Evolutionary conservation across 345 rosid species (phyloP).

Genomic region (Camelina hispida): DNA sequence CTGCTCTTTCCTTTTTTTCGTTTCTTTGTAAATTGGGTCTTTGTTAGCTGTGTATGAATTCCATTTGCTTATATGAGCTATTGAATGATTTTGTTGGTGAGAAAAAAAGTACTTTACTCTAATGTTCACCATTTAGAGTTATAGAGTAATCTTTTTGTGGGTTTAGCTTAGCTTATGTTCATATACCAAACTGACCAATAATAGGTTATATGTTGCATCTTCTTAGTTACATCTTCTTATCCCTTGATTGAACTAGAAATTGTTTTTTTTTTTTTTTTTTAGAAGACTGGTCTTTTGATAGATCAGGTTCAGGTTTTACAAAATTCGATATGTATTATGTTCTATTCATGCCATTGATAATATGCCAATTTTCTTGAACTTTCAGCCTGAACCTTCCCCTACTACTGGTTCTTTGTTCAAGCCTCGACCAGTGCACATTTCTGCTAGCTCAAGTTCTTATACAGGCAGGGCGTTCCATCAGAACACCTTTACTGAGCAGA

Average conservation of each 20-base stretch:
- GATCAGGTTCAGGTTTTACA: slow-evolving; percentile 18
- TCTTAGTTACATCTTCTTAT: neutral
- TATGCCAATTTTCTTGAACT: slow-evolving; percentile 35
- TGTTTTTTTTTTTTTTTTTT: neutral
- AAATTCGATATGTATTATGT: neutral
- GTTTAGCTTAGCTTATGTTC: slow-evolving; percentile 15
- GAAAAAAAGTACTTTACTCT: slow-evolving; percentile 23
- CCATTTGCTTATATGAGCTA: slow-evolving; percentile 43
- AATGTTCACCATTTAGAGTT: neutral
- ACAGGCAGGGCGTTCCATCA: slow-evolving; percentile 50
- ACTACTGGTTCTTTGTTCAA: slow-evolving; percentile 86
- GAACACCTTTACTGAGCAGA: slow-evolving; percentile 53
- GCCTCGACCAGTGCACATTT: slow-evolving; percentile 46
- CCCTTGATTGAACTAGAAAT: slow-evolving; percentile 18
- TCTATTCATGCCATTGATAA: slow-evolving; percentile 24
- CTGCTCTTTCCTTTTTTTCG: slow-evolving; percentile 41
- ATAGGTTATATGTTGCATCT: slow-evolving; percentile 12
- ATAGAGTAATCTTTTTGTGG: neutral
- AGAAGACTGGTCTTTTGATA: slow-evolving; percentile 3
- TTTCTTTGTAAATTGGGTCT: slow-evolving; percentile 30
- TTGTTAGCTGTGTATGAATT: slow-evolving; percentile 29
- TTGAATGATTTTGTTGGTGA: slow-evolving; percentile 52
- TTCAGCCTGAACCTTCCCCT: slow-evolving; percentile 96
- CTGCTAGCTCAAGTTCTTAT: slow-evolving; percentile 48
- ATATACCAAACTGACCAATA: neutral